Base-by-base conservation (phyloP, 179 eudicot genomes). In the Patellifolia procumbens region DNA sequence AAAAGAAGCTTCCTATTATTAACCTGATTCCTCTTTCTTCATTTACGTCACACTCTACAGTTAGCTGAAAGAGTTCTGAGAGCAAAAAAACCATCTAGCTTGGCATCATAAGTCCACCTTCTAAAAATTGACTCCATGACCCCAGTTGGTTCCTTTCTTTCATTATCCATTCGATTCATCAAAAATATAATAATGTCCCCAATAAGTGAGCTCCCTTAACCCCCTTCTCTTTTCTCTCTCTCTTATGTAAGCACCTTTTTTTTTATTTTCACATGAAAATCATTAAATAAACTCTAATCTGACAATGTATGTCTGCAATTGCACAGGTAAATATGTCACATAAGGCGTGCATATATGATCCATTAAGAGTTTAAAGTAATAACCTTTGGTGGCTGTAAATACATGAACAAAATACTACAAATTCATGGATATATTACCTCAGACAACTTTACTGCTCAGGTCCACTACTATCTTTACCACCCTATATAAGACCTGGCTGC, bases 401-500 rank as follows among this genome's bases (percentile, higher is more conserved):
- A 79, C 76, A 78, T 63, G 42, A 66, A 68, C 74, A 62, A 65
- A 69, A 64, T 60, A 51, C 63, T 70, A 78, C 82, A 75, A 64
- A 73, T 56, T 61, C 76, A 76, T 53, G 58, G 61, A 43, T 62
- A 70, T 68, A 75, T 62, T 56, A 42, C 62, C 73, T 76, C 61
- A 75, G 56, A 48, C 37, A 72, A 68, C 73, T 62, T 62, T 28
- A 67, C 74, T 70, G 37, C 66, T 72, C 74, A 78, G 53, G 74
- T 58, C 81, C 78, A 69, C 78, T 76, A 83, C 69, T 74, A 72
- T 48, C 83, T 76, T 79, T 72, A 76, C 70, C 81, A 66, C 48
- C 79, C 83, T 84, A 84, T 84, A 84, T 81, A 84, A 78, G 76
- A 52, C 80, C 82, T 72, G 20, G 68, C 42, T 49, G 20, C 79